Conservation (phyloP, 148 eudicot genomes). For the Rhododendron williamsianum region DNA sequence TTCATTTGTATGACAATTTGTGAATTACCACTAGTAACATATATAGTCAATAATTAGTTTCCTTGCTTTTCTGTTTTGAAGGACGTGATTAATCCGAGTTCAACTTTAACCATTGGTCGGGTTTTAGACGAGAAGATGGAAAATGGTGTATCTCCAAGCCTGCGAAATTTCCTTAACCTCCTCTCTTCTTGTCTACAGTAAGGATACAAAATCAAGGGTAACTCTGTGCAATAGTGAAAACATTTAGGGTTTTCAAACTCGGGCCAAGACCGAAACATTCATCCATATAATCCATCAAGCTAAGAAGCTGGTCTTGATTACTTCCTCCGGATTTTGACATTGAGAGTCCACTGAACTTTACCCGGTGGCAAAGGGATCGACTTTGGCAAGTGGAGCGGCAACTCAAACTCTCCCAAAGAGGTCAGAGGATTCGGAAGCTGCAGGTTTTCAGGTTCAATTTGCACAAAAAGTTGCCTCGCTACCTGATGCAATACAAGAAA, state of each 20-base stretch:
- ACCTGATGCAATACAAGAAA: slow-evolving; percentile 34
- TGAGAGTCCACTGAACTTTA: slow-evolving; percentile 57
- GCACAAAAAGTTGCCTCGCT: slow-evolving; percentile 69
- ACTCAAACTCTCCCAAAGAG: slow-evolving; percentile 59
- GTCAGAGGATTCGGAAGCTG: slow-evolving; percentile 61
- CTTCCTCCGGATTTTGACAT: slow-evolving; percentile 66
- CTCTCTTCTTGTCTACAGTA: background rate
- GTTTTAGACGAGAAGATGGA: background rate
- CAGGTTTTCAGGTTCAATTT: slow-evolving; percentile 60
- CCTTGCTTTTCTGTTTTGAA: too few species aligned
- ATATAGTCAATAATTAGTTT: too few species aligned
- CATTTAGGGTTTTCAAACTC: background rate
- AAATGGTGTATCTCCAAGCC: background rate
- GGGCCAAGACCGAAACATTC: background rate
- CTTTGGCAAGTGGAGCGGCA: slow-evolving; percentile 74
- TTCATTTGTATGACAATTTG: too few species aligned
- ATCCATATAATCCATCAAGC: background rate
- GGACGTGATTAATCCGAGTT: background rate
- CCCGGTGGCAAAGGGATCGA: slow-evolving; percentile 80
- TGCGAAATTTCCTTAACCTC: background rate
- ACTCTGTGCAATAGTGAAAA: background rate
- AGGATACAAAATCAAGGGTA: background rate
- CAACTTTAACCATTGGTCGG: background rate
- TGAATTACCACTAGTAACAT: too few species aligned
- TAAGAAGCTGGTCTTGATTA: slow-evolving; percentile 11